phyloP scores from a whole-genome alignment of 257 asterid genomes.

The Voacanga thouarsii region DNA sequence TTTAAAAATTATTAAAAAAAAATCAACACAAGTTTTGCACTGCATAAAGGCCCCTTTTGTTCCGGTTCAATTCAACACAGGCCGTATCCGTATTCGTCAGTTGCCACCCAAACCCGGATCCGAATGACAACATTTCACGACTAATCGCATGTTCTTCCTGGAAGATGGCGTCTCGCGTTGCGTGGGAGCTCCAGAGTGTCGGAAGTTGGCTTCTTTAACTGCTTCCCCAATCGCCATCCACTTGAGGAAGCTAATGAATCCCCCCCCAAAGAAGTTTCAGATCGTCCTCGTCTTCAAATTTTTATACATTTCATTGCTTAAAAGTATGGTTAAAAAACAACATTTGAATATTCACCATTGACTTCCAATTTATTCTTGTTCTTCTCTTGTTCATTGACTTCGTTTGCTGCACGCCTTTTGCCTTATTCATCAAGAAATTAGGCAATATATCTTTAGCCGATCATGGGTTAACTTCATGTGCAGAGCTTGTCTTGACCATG shows the following conservation, averaged over 20 bases:
- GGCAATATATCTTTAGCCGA: background rate
- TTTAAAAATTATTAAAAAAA: too few species aligned
- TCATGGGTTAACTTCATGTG: background rate
- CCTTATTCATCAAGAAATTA: constrained; percentile 45
- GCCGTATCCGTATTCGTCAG: too few species aligned
- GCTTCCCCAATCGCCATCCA: background rate
- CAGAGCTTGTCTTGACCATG: background rate
- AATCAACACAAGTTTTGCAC: too few species aligned
- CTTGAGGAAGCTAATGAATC: background rate
- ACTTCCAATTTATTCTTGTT: background rate
- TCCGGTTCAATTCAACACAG: too few species aligned
- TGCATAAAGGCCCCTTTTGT: too few species aligned
- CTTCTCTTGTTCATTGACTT: constrained; percentile 4
- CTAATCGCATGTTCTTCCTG: too few species aligned
- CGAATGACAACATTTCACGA: too few species aligned
- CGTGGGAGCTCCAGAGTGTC: background rate
- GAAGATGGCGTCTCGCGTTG: too few species aligned
- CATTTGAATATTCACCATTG: background rate
- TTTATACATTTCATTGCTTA: background rate
- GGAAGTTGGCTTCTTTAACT: background rate
- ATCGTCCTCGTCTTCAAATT: background rate
- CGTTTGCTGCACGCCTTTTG: constrained; percentile 13
- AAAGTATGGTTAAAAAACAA: background rate
- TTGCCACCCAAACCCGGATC: too few species aligned
- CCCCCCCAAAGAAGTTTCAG: background rate